Percentiles rank a stretch among this genome's conserved stretches.
These are phyloP conservation scores for Flueggea neowawraea DNA, from an alignment of 441 rosid genomes.

Conservation along the genomic window DNA sequence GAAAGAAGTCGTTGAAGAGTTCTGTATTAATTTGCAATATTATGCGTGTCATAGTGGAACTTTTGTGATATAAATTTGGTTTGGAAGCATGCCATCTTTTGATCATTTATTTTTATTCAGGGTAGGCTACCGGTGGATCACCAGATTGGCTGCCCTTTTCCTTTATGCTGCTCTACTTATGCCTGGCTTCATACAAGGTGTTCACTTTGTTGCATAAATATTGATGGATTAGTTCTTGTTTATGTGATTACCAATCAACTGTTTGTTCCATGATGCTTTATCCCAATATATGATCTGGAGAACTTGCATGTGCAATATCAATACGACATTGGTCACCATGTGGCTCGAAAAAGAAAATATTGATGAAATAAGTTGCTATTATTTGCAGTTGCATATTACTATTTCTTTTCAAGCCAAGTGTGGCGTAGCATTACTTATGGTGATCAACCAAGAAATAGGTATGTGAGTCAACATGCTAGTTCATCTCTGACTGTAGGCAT, in stretches of 20 bases:
- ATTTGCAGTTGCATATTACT: conserved; percentile 78
- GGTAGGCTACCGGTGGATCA: conserved; percentile 89
- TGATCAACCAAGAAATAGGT: conserved; percentile 98
- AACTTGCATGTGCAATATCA: too few relatives aligned
- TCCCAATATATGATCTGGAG: too few relatives aligned
- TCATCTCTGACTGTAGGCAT: conserved; percentile 5
- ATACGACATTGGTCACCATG: too few relatives aligned
- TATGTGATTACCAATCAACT: background rate
- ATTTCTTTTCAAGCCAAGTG: conserved; percentile 82
- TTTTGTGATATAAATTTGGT: conserved; percentile 1
- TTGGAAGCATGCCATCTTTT: conserved; percentile 14
- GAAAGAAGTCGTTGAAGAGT: background rate
- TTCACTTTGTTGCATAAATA: conserved; percentile 5
- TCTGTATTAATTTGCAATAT: background rate
- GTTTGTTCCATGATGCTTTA: too few relatives aligned
- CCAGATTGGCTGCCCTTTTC: conserved; percentile 48
- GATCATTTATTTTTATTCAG: conserved; percentile 52
- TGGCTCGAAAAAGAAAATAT: background rate
- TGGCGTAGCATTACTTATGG: conserved; percentile 82
- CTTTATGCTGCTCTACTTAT: conserved; percentile 60
- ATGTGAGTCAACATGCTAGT: conserved; percentile 8
- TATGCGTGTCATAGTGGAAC: background rate
- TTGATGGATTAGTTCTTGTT: background rate
- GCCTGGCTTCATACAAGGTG: conserved; percentile 99
- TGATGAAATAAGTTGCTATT: conserved; percentile 15